These are phyloP conservation scores for Silene latifolia DNA, from an alignment of 148 eudicot genomes.

Conservation along the genomic window DNA sequence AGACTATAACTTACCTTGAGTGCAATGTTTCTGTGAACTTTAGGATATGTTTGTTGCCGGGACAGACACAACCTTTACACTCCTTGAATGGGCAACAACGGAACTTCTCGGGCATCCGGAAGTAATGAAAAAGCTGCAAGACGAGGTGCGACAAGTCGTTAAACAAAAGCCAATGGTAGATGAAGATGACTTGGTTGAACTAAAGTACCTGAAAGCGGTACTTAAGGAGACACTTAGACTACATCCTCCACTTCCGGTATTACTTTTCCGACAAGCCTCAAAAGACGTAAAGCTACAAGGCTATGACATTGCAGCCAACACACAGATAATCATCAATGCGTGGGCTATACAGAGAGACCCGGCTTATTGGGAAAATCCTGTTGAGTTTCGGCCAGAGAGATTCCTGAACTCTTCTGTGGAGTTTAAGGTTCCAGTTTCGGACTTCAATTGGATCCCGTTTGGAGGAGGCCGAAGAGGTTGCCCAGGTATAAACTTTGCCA, in stretches of 20 bases:
- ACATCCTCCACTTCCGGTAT: conserved; percentile 29
- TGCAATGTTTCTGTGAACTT: neutral
- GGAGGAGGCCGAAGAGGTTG: conserved; percentile 39
- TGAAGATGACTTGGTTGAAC: conserved; percentile 26
- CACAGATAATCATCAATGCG: conserved; percentile 32
- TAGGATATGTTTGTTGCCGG: conserved; percentile 38
- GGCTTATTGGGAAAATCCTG: conserved; percentile 27
- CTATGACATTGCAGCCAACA: conserved; percentile 37
- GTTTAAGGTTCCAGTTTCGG: conserved; percentile 23
- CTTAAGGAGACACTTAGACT: conserved; percentile 30
- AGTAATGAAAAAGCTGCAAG: conserved; percentile 32
- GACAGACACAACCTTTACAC: conserved; percentile 20
- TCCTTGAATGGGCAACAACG: conserved; percentile 33
- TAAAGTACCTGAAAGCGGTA: conserved; percentile 33
- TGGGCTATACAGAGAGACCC: conserved; percentile 37
- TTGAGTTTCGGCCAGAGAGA: conserved; percentile 36
- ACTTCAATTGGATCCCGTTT: conserved; percentile 34
- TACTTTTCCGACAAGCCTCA: conserved; percentile 21
- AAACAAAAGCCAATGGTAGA: conserved; percentile 9
- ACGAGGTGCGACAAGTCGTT: conserved; percentile 22
- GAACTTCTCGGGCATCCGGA: conserved; percentile 27
- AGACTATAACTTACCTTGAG: neutral
- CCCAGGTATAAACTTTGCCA: conserved; percentile 30
- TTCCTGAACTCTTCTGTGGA: conserved; percentile 27
- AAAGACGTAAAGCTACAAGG: conserved; percentile 20